These are phyloP conservation scores for Mucuna pruriens DNA, from an alignment of 306 rosid species.

Conservation along the genomic window DNA sequence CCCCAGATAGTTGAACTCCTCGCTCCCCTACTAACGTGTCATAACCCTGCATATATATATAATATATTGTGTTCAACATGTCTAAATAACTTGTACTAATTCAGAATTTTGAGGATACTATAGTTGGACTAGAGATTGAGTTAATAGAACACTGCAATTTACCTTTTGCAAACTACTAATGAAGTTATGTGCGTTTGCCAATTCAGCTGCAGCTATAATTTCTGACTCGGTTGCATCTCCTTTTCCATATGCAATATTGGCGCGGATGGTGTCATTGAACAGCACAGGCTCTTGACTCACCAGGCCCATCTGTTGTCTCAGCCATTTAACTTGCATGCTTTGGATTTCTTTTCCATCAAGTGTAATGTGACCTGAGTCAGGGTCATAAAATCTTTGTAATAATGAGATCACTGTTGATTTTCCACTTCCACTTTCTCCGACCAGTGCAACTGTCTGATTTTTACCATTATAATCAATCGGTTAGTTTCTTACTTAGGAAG, in stretches of 20 bases:
- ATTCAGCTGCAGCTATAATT: conserved; percentile 62
- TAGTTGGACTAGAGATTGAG: not conserved
- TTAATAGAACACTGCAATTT: not conserved
- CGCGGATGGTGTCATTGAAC: conserved; percentile 73
- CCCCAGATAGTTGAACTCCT: conserved; percentile 77
- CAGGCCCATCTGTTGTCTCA: conserved; percentile 82
- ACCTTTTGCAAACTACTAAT: conserved; percentile 72
- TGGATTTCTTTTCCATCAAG: conserved; percentile 65
- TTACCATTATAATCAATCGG: not conserved
- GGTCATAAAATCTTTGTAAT: conserved; percentile 77
- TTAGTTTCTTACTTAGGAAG: conserved; percentile 10
- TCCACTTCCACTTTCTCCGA: conserved; percentile 91
- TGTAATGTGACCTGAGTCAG: conserved; percentile 67
- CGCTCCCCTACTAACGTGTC: conserved; percentile 72
- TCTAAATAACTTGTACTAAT: not conserved
- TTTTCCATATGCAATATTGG: conserved; percentile 79
- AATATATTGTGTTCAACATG: not conserved
- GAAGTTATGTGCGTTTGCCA: conserved; percentile 69
- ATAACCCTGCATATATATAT: conserved; percentile 60
- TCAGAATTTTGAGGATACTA: conserved; percentile 3
- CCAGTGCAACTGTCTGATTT: conserved; percentile 71
- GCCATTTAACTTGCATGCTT: conserved; percentile 67
- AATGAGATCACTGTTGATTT: conserved; percentile 80
- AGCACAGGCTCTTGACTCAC: conserved; percentile 84
- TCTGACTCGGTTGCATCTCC: conserved; percentile 65